Evolutionary conservation across 768 basidiomycete genomes (phyloP), one percentile per base, ranked within the genome.

Genomic region (Tricholoma hemisulphureum): DNA sequence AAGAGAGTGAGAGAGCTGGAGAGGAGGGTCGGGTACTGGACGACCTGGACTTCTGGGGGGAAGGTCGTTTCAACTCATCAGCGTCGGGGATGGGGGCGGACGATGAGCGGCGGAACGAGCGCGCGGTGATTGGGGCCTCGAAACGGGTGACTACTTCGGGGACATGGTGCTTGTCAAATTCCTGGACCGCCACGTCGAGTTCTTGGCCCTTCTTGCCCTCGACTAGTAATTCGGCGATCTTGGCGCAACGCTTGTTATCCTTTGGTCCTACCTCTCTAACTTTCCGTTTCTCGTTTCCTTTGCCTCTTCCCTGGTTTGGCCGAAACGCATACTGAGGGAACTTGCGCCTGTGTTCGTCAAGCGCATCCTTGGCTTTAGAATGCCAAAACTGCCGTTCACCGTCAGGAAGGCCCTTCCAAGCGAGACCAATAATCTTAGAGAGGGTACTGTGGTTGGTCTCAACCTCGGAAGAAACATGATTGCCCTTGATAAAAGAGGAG

Each of bases 401-500:
- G 57, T 86, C 80, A 2, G 88, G 83, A 58, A 93, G 81, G 56
- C 82, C 87, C 71, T 89, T 84, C 91, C 90, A 93, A 29, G 89
- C 89, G 59, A 90, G 75, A 21, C 90, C 90, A 58, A 91, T 89
- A 66, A 91, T 92, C 81, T 90, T 91, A 13, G 89, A 91, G 16
- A 92, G 76, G 3, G 90, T 91, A 63, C 86, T 87, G 73, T 91
- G 90, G 69, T 88, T 91, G 28, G 88, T 88, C 76, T 92, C 90
- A 58, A 91, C 85, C 52, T 81, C 84, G 7, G 86, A 83, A 8
- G 88, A 85, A 61, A 92, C 88, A 63, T 88, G 87, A 64, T 89
- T 86, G 63, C 77, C 81, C 74, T 88, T 89, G 70, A 91, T 89
- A 72, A 91, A 91, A 0, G 87, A 86, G 0, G 88, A 89, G 60